Conservation (phyloP, 257 asterid species). For the Solanum arcanum region DNA sequence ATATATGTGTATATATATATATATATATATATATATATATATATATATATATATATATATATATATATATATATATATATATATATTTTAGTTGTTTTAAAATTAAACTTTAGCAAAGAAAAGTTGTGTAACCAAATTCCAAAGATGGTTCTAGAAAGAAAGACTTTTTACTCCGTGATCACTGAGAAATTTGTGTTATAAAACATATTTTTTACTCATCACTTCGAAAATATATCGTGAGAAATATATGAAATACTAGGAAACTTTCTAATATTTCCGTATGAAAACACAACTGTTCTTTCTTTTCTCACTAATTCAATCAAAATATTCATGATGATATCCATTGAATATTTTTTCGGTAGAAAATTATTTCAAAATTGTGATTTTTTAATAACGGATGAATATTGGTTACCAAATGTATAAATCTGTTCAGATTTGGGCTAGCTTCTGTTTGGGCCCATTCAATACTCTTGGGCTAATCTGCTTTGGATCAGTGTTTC, state of each 20-base stretch:
- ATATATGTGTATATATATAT: no score
- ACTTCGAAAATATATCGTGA: neutral
- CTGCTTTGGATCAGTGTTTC: neutral
- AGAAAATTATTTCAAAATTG: neutral
- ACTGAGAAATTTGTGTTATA: neutral
- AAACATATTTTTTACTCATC: neutral
- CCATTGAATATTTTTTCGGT: neutral
- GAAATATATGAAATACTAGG: accelerated
- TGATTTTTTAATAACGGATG: neutral
- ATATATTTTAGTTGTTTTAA: no score
- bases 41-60: no score
- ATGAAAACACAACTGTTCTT: neutral
- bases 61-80: no score
- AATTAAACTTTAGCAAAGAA: neutral
- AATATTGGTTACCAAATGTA: neutral
- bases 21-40: no score
- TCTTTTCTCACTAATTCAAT: neutral
- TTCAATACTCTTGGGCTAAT: neutral
- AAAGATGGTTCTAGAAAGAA: neutral
- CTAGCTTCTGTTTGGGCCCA: neutral
- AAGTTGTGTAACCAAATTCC: neutral
- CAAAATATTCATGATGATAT: neutral
- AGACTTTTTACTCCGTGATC: neutral
- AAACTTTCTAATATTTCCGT: neutral
- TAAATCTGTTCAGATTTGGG: neutral